These are phyloP conservation scores for Tolypocladium guangdongense DNA, from an alignment of 2,329 filamentous ascomycete species.

Conservation along the genomic window DNA sequence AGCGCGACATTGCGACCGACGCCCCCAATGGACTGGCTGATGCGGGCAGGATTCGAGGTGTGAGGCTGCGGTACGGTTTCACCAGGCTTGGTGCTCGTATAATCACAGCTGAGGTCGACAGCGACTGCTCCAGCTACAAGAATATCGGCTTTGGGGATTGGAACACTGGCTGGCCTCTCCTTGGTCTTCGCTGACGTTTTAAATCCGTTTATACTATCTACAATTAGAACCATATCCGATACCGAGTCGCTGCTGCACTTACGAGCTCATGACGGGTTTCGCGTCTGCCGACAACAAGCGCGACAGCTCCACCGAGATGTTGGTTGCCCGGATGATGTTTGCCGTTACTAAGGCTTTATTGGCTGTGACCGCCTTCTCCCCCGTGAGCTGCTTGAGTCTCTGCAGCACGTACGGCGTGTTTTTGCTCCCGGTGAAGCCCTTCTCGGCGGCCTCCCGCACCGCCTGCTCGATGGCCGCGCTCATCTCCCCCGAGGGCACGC, in stretches of 20 bases:
- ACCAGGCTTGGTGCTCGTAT: conserved; percentile 21
- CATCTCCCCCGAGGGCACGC: conserved; percentile 62
- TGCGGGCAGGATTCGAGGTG: conserved; percentile 77
- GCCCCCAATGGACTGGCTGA: conserved; percentile 76
- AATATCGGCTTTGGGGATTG: conserved; percentile 44
- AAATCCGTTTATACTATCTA: conserved; percentile 19
- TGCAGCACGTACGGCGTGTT: conserved; percentile 78
- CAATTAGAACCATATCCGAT: conserved; percentile 20
- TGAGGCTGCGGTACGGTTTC: conserved; percentile 42
- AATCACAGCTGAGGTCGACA: conserved; percentile 80
- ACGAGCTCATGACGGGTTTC: conserved; percentile 20
- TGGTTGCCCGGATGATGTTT: conserved; percentile 44
- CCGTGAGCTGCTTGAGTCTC: conserved; percentile 69
- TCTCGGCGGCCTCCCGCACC: conserved; percentile 49
- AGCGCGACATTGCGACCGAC: conserved; percentile 88
- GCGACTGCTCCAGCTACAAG: conserved; percentile 86
- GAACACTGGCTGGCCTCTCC: conserved; percentile 4
- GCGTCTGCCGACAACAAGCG: conserved; percentile 25
- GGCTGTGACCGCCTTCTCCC: conserved; percentile 58
- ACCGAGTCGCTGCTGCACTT: conserved; percentile 19
- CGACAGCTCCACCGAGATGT: conserved; percentile 42
- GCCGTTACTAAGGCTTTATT: conserved; percentile 53
- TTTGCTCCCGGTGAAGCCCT: conserved; percentile 58
- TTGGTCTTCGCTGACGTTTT: conserved; percentile 6
- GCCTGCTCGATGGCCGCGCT: conserved; percentile 57